Evolutionary conservation across 2,329 filamentous ascomycete genomes (phyloP).

Genomic region (Corinectria fuckeliana): DNA sequence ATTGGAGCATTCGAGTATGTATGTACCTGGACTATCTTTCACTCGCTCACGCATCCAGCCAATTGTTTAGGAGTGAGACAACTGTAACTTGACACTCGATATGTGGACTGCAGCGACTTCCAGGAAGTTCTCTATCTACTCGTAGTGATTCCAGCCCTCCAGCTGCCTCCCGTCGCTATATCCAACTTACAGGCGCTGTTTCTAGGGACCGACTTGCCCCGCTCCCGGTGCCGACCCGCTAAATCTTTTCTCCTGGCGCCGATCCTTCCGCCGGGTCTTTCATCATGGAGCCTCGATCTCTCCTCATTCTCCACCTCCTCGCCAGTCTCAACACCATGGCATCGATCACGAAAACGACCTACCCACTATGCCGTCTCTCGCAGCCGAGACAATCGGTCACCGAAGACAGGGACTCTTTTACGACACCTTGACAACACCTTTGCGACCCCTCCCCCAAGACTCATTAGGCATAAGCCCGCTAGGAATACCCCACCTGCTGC

Average conservation of each 20-base stretch:
- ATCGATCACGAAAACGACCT: not conserved
- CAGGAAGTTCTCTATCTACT: no score
- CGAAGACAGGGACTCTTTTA: not conserved
- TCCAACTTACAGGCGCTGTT: not conserved
- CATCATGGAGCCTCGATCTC: conserved; percentile 1
- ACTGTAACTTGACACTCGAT: no score
- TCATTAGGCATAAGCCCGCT: not conserved
- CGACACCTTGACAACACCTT: not conserved
- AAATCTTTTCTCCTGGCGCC: conserved; percentile 25
- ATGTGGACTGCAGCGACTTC: no score
- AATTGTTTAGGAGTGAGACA: no score
- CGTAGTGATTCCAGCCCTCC: no score
- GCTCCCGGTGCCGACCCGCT: conserved; percentile 17
- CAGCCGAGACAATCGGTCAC: not conserved
- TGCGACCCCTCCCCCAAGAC: not conserved
- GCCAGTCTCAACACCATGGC: conserved; percentile 14
- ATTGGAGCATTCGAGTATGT: not conserved
- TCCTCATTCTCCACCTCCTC: not conserved
- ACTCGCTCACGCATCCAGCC: not conserved
- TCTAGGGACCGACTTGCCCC: conserved; percentile 1
- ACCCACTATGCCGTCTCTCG: not conserved
- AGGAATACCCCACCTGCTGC: not conserved
- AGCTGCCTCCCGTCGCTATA: no score
- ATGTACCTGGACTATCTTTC: no score
- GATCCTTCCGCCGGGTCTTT: no score